A percentile compares a stretch with the other conserved stretches of the same genome.
Conservation (phyloP, 2,329 filamentous ascomycete species). For the Fusarium sp. region DNA sequence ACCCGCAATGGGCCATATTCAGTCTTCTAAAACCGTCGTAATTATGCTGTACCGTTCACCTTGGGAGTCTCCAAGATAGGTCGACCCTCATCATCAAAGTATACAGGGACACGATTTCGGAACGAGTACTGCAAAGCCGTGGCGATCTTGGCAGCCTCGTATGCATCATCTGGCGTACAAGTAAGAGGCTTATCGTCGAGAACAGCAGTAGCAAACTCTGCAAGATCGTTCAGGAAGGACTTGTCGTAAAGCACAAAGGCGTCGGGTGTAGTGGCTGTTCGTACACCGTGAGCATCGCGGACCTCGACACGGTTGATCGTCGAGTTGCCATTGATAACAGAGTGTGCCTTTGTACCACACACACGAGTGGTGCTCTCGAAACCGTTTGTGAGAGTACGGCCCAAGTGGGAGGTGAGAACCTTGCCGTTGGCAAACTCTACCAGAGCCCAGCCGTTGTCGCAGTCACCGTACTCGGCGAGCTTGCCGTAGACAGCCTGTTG, state of each 20-base stretch:
- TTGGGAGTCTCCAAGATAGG: conserved; percentile 37
- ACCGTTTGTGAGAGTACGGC: conserved; percentile 55
- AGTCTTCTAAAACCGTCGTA: not conserved
- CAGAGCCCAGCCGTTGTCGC: conserved; percentile 55
- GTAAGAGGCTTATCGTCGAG: conserved; percentile 41
- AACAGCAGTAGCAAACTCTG: conserved; percentile 39
- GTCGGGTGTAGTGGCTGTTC: conserved; percentile 33
- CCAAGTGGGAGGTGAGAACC: conserved; percentile 53
- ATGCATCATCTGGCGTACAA: conserved; percentile 43
- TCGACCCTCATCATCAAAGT: conserved; percentile 48
- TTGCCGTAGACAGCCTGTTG: conserved; percentile 54
- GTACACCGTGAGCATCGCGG: conserved; percentile 24
- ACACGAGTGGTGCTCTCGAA: conserved; percentile 55
- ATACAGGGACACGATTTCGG: conserved; percentile 45
- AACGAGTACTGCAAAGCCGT: conserved; percentile 46
- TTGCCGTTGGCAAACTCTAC: conserved; percentile 57
- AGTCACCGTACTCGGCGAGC: conserved; percentile 48
- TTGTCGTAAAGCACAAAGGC: conserved; percentile 42
- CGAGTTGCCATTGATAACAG: conserved; percentile 40
- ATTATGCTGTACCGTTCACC: conserved; percentile 1
- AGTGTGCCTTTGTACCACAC: conserved; percentile 55
- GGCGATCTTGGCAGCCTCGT: conserved; percentile 45
- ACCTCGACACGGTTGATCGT: conserved; percentile 33
- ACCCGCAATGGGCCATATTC: too few species aligned
- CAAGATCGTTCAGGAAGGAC: conserved; percentile 42